phyloP scores from a whole-genome alignment of 345 rosid species.

The Draba incana region DNA sequence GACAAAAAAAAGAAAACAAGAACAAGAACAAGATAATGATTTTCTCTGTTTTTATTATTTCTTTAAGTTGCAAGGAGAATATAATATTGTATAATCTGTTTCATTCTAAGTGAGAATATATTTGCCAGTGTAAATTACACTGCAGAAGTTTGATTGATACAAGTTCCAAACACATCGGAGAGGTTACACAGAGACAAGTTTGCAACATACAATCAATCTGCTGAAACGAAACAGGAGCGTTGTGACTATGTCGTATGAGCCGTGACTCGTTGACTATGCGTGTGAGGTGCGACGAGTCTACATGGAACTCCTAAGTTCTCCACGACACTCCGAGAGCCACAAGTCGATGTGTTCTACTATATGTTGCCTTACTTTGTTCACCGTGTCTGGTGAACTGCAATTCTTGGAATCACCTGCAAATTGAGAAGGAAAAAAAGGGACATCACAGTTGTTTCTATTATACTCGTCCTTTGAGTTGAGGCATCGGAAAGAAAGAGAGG shows the following conservation, averaged over 20 bases:
- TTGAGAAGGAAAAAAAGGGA: background rate
- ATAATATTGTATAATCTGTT: no score
- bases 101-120: no score
- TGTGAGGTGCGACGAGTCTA: background rate
- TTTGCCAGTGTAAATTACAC: no score
- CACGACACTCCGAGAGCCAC: slow-evolving; percentile 85
- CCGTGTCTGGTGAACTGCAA: slow-evolving; percentile 88
- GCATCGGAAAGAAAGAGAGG: slow-evolving; percentile 7
- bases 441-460: background rate
- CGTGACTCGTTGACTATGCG: background rate
- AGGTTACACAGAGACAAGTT: no score
- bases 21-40: no score
- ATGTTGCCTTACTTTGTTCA: slow-evolving; percentile 78
- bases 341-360: slow-evolving; percentile 79
- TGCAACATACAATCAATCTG: no score
- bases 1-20: no score
- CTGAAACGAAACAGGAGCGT: background rate
- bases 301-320: slow-evolving; percentile 30
- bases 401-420: slow-evolving; percentile 66
- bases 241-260: slow-evolving; percentile 9
- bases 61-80: no score
- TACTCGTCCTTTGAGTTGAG: background rate
- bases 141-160: no score
- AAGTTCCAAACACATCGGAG: no score
- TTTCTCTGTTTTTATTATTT: no score